phyloP scores from a whole-genome alignment of 208 protist genomes.

The Crithidia fasciculata region DNA sequence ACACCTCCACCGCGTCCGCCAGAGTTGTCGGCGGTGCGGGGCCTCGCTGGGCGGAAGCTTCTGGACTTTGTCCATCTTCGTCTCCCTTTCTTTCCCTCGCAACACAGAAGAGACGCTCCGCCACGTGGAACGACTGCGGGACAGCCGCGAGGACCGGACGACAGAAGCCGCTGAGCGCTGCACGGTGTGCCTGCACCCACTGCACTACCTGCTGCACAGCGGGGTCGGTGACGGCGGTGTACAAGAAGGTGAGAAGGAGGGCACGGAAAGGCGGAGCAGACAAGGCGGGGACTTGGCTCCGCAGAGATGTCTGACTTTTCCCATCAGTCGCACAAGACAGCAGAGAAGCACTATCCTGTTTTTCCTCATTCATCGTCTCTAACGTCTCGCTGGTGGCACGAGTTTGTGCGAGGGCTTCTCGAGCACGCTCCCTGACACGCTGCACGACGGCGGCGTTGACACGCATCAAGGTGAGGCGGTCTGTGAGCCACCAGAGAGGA shows the following conservation, averaged over 20 bases:
- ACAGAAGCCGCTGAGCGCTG: slow-evolving; percentile 2
- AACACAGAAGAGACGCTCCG: slow-evolving; percentile 10
- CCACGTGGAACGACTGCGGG: slow-evolving; percentile 1
- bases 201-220: slow-evolving; percentile 5
- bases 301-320: too few relatives aligned
- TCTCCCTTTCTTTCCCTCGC: neutral
- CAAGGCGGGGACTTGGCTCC: neutral
- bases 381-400: neutral
- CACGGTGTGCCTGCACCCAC: neutral
- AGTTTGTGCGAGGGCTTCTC: neutral
- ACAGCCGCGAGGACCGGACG: neutral
- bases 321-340: neutral
- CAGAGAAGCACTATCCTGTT: too few relatives aligned
- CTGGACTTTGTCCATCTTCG: too few relatives aligned
- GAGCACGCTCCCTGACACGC: neutral
- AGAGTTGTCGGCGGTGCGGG: neutral
- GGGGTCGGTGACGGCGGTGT: neutral
- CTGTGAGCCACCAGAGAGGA: neutral
- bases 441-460: neutral
- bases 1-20: neutral
- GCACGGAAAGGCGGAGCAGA: neutral
- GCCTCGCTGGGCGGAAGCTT: neutral
- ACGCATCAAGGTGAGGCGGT: neutral
- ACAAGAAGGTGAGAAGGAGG: slow-evolving; percentile 5
- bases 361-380: neutral